Percentiles rank a stretch among this genome's conserved stretches.
Evolutionary conservation across 192 early-diverging fungal genomes (phyloP).

Genomic region (Phycomyces blakesleeanus): DNA sequence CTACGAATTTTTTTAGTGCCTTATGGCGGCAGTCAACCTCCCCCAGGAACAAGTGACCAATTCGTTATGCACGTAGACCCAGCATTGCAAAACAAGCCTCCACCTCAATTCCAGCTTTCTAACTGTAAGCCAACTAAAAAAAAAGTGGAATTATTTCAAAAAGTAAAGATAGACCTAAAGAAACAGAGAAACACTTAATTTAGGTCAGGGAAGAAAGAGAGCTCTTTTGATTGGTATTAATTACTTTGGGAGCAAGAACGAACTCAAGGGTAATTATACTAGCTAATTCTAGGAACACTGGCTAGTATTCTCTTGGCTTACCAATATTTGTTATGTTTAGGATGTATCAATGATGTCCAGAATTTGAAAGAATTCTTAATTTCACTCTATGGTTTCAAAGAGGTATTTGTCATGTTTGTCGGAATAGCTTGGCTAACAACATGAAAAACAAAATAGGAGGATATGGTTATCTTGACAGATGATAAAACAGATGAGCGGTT

Average conservation of each 20-base stretch:
- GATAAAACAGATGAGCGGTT: conserved; percentile 60
- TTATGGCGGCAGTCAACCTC: conserved; percentile 5
- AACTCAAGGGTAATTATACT: conserved; percentile 50
- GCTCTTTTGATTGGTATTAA: conserved; percentile 94
- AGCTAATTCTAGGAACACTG: neutral
- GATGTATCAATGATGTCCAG: conserved; percentile 83
- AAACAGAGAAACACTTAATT: conserved; percentile 3
- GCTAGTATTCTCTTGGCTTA: neutral
- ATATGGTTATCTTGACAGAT: conserved; percentile 76
- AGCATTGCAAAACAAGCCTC: conserved; percentile 22
- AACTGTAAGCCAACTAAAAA: conserved; percentile 42
- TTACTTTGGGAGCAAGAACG: conserved; percentile 63
- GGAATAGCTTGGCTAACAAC: too few species aligned
- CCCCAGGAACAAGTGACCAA: neutral
- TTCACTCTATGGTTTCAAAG: conserved; percentile 59
- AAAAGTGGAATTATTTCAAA: neutral
- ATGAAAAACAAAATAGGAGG: conserved; percentile 22
- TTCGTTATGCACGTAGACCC: conserved; percentile 29
- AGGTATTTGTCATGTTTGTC: neutral
- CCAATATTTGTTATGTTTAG: conserved; percentile 20
- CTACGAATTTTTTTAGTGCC: conserved; percentile 6
- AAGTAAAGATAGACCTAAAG: neutral
- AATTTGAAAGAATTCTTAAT: conserved; percentile 73
- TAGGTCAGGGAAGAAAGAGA: conserved; percentile 61
- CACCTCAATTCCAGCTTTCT: conserved; percentile 44